Percentiles rank a stretch among this genome's conserved stretches.
Conservation (phyloP, 2,329 filamentous ascomycete species). For the Fusarium sp. region DNA sequence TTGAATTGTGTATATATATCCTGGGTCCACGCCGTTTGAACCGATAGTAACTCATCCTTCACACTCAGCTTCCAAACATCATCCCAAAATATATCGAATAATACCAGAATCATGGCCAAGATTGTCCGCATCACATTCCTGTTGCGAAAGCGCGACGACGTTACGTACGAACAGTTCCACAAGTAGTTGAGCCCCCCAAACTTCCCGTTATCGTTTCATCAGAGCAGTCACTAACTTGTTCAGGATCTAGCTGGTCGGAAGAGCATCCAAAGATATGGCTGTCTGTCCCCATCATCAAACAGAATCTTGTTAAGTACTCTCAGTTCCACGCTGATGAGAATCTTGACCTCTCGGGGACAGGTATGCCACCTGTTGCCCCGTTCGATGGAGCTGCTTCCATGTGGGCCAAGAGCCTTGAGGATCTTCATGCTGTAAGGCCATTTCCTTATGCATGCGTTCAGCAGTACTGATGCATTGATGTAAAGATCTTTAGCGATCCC, state of each 20-base stretch:
- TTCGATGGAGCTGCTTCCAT: neutral
- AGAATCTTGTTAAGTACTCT: neutral
- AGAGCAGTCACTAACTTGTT: neutral
- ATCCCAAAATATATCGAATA: neutral
- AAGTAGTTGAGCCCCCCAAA: neutral
- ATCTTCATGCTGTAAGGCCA: neutral
- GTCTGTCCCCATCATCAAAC: neutral
- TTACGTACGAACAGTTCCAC: neutral
- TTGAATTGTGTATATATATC: neutral
- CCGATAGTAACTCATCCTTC: fast-evolving
- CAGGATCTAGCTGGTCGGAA: neutral
- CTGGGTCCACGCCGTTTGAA: fast-evolving
- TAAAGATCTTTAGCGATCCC: neutral
- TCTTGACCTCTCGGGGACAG: neutral
- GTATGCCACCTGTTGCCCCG: neutral
- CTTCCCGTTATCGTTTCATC: neutral
- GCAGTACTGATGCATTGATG: fast-evolving
- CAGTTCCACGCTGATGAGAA: neutral
- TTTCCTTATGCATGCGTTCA: fast-evolving
- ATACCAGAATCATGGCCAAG: neutral
- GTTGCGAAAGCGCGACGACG: neutral
- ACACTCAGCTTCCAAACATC: neutral
- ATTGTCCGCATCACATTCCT: neutral
- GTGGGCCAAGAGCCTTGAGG: neutral
- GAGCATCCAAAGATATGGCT: neutral